Percentiles rank a stretch among this genome's conserved stretches.
These are phyloP conservation scores for Ulota crispa DNA, from an alignment of 225 moss, liverwort and hornwort genomes.

Conservation along the genomic window DNA sequence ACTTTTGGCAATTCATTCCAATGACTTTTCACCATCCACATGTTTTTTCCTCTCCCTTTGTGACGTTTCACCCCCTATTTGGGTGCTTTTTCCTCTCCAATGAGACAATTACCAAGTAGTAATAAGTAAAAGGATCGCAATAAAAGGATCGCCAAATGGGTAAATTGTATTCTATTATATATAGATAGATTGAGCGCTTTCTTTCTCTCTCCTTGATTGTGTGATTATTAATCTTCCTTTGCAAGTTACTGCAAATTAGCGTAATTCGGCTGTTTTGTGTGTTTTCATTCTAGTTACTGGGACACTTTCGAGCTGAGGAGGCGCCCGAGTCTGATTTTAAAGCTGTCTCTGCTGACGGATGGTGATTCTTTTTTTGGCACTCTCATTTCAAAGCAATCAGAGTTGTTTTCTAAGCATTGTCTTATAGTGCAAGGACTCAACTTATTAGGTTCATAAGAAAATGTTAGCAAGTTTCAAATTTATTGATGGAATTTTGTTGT, in stretches of 20 bases:
- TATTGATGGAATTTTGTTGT: not conserved
- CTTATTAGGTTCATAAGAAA: not conserved
- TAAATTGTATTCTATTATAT: too few species aligned
- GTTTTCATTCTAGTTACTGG: constrained; percentile 42
- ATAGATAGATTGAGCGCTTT: not conserved
- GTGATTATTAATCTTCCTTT: not conserved
- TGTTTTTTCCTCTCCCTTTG: too few species aligned
- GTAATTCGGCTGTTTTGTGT: constrained; percentile 7
- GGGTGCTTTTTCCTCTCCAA: too few species aligned
- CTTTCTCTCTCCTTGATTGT: not conserved
- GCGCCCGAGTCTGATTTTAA: constrained; percentile 52
- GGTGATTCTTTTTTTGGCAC: constrained; percentile 27
- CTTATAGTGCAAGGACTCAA: not conserved
- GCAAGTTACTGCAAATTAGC: not conserved
- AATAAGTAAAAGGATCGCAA: too few species aligned
- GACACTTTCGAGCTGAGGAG: constrained; percentile 56
- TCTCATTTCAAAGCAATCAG: not conserved
- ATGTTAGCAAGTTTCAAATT: not conserved
- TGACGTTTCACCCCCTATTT: too few species aligned
- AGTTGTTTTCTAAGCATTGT: not conserved
- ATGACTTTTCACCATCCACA: too few species aligned
- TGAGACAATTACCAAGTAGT: too few species aligned
- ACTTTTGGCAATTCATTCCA: too few species aligned
- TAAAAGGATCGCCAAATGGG: too few species aligned
- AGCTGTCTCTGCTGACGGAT: constrained; percentile 55